Percentiles rank a stretch among this genome's conserved stretches.
Evolutionary conservation across 129 eudicot genomes (phyloP).

Genomic region (Flaveria brownii): DNA sequence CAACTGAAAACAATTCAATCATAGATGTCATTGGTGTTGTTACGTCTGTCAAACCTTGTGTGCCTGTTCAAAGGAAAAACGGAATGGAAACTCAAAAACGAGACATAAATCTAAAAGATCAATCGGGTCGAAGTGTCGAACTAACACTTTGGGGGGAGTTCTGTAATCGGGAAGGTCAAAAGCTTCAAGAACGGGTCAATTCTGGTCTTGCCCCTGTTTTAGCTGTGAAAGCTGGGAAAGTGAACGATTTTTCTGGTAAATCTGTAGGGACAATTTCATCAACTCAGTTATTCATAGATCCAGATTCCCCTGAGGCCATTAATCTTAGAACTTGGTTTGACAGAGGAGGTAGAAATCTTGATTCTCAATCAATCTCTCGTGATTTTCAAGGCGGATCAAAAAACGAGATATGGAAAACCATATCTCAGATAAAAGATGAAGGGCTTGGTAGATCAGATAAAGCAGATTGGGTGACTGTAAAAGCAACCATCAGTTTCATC

Average conservation of each 20-base stretch:
- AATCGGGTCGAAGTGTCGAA: conserved; percentile 74
- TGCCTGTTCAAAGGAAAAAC: conserved; percentile 76
- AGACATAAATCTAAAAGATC: conserved; percentile 73
- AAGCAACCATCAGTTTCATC: conserved; percentile 61
- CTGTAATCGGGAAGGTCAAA: conserved; percentile 90
- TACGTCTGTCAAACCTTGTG: conserved; percentile 71
- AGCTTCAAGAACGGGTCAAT: conserved; percentile 66
- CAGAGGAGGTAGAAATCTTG: conserved; percentile 55
- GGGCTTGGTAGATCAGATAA: conserved; percentile 90
- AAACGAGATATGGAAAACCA: conserved; percentile 64
- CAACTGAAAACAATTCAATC: conserved; percentile 70
- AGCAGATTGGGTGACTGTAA: conserved; percentile 90
- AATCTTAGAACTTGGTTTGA: conserved; percentile 67
- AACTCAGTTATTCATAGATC: conserved; percentile 85
- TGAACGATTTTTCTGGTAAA: conserved; percentile 84
- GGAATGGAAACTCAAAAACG: conserved; percentile 99
- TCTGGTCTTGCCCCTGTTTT: conserved; percentile 68
- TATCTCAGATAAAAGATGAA: conserved; percentile 84
- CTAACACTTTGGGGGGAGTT: conserved; percentile 96
- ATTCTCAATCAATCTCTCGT: conserved; percentile 76
- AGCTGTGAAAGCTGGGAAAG: conserved; percentile 93
- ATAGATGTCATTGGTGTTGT: conserved; percentile 86
- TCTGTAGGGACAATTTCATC: conserved; percentile 83
- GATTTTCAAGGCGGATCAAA: conserved; percentile 68
- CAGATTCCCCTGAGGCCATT: conserved; percentile 67